Percentiles rank a stretch among this genome's conserved stretches.
Evolutionary conservation across 805 yeast species (phyloP).

Genomic region (Grigorovia jiainica): DNA sequence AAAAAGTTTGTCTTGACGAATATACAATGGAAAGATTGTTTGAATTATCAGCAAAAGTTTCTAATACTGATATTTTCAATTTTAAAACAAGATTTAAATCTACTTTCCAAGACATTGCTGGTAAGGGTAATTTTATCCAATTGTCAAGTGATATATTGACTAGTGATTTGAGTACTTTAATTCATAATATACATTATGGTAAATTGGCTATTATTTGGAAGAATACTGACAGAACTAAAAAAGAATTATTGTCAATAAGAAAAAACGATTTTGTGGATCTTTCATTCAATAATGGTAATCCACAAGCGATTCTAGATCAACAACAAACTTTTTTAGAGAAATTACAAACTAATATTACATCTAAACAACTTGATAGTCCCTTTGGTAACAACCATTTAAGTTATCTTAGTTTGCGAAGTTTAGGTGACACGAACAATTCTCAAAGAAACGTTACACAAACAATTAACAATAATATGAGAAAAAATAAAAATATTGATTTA

Average conservation of each 20-base stretch:
- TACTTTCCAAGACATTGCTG: constrained; percentile 58
- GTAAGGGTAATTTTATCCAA: constrained; percentile 29
- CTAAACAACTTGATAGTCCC: background rate
- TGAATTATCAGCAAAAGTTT: constrained; percentile 37
- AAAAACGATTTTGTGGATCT: constrained; percentile 11
- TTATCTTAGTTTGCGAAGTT: constrained; percentile 1
- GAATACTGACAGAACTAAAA: constrained; percentile 38
- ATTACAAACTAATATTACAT: background rate
- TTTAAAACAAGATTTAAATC: constrained; percentile 60
- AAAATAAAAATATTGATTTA: background rate
- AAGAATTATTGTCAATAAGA: constrained; percentile 10
- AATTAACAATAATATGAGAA: background rate
- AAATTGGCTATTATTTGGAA: constrained; percentile 37
- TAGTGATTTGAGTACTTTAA: constrained; percentile 28
- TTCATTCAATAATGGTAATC: constrained; percentile 18
- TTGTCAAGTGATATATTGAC: constrained; percentile 33
- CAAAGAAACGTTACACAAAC: background rate
- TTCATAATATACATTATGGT: constrained; percentile 26
- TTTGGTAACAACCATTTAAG: background rate
- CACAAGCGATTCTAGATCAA: constrained; percentile 11
- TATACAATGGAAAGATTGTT: constrained; percentile 43
- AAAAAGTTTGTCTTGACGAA: constrained; percentile 46
- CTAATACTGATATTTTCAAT: constrained; percentile 37
- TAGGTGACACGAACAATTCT: background rate
- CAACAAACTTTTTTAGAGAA: constrained; percentile 6